phyloP scores from a whole-genome alignment of 768 basidiomycete genomes.

The Dacryopinax primogenitus region DNA sequence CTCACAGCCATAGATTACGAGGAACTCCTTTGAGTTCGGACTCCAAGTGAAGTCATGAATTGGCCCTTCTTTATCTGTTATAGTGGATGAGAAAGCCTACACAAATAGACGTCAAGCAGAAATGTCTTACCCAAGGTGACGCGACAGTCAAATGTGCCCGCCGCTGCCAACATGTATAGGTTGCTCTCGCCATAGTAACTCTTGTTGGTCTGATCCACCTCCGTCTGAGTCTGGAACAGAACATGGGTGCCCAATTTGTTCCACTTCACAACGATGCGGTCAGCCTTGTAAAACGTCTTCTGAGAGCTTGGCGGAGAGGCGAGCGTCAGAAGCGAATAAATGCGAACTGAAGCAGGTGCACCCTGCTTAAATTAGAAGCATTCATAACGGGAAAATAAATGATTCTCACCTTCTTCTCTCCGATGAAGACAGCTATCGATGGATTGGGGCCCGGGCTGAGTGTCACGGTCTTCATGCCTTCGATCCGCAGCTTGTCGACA shows the following conservation, averaged over 20 bases:
- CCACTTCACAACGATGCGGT: constrained; percentile 90
- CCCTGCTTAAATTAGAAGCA: constrained; percentile 37
- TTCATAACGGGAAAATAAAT: not conserved
- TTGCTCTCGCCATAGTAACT: constrained; percentile 98
- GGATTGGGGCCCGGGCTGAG: constrained; percentile 79
- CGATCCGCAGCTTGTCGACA: constrained; percentile 67
- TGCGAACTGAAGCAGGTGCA: constrained; percentile 73
- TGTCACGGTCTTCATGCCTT: constrained; percentile 62
- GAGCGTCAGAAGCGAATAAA: constrained; percentile 60
- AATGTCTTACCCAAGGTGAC: constrained; percentile 37
- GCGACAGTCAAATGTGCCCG: constrained; percentile 86
- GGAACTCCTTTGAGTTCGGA: constrained; percentile 93
- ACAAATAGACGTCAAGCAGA: too few relatives aligned
- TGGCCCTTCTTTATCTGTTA: constrained; percentile 86
- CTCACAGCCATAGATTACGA: constrained; percentile 92
- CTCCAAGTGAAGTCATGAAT: constrained; percentile 96
- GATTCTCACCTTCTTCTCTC: constrained; percentile 71
- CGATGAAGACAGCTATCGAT: constrained; percentile 80
- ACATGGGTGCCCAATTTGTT: constrained; percentile 87
- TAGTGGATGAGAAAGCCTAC: not conserved
- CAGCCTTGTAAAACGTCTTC: constrained; percentile 93
- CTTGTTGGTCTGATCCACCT: constrained; percentile 94
- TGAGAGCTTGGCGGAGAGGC: constrained; percentile 55
- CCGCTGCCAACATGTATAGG: constrained; percentile 79
- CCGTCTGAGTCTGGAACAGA: constrained; percentile 82